Percentiles rank a stretch among this genome's conserved stretches.
Conservation (phyloP, 768 basidiomycete genomes). For the Agrocybe chaxingu region DNA sequence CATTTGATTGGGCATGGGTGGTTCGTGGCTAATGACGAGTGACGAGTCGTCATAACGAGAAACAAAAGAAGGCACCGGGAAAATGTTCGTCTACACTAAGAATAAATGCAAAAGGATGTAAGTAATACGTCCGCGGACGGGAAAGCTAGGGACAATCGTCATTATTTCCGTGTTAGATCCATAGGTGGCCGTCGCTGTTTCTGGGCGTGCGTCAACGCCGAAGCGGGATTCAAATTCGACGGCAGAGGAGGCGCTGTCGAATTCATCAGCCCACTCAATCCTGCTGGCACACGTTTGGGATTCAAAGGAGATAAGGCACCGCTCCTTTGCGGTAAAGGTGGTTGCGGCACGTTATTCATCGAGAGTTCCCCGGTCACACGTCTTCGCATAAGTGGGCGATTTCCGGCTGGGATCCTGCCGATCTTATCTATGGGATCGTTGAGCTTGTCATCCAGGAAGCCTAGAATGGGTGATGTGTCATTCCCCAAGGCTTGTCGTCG, state of each 20-base stretch:
- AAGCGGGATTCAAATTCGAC: slow-evolving; percentile 22
- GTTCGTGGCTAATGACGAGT: too few relatives aligned
- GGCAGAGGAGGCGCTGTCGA: slow-evolving; percentile 13
- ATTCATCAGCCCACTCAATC: slow-evolving; percentile 28
- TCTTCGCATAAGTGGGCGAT: slow-evolving; percentile 52
- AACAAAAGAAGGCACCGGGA: too few relatives aligned
- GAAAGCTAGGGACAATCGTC: background rate
- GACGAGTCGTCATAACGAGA: too few relatives aligned
- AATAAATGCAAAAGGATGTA: too few relatives aligned
- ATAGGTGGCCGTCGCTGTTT: slow-evolving; percentile 26
- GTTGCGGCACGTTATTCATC: slow-evolving; percentile 20
- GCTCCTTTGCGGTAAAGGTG: slow-evolving; percentile 29
- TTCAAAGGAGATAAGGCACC: slow-evolving; percentile 71
- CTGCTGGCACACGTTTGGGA: slow-evolving; percentile 55
- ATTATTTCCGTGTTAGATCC: slow-evolving; percentile 27
- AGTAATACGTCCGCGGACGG: too few relatives aligned
- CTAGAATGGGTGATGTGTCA: slow-evolving; percentile 52
- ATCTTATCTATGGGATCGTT: slow-evolving; percentile 24
- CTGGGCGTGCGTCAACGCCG: slow-evolving; percentile 32
- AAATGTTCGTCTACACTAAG: too few relatives aligned
- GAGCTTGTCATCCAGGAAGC: slow-evolving; percentile 41
- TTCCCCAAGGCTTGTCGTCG: slow-evolving; percentile 73
- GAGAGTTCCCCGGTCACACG: slow-evolving; percentile 56
- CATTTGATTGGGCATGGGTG: too few relatives aligned
- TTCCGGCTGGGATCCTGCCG: slow-evolving; percentile 18